Evolutionary conservation across 1,284 basidiomycete genomes (phyloP), one percentile per base, ranked within the genome.

Genomic region (Termitomyces sp.): DNA sequence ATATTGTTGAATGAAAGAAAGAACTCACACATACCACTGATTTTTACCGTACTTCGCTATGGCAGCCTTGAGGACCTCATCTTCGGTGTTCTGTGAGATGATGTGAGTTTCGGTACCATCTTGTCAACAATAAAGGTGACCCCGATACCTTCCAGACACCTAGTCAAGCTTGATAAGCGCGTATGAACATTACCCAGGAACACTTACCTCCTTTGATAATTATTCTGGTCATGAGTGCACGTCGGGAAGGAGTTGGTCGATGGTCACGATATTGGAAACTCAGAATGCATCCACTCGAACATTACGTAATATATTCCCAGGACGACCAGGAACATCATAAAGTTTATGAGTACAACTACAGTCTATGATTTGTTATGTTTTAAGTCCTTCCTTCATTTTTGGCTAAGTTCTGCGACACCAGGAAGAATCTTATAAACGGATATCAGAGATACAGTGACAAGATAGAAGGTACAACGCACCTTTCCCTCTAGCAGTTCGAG

Each of bases 1-100:
- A 34, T 8, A 17, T 12, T 7, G 26, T 49, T 10, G n/a, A 12
- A 4, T 19, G 13, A 56, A 26, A 12, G 21, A 48, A 33, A 46
- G 19, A 33, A 24, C n/a, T 17, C 28, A 33, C 13, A 70, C 78
- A 58, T 62, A 88, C 92, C 90, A 94, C 79, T 94, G 92, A 68
- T 98, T 97, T 78, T 96, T 95, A 66, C 94, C 94, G 65, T 96
- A 96, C 77, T 97, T 97, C 62, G 94, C 93, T 69, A 98, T 97
- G 65, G 94, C 94, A 57, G 94, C 95, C 72, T 98, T 97, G 64
- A 97, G 81, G 50, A 97, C 94, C 71, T 97, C 94, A 70, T 97
- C 94, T 75, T 97, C 94, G n/a, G 90, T 93, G 74, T 92, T 92
- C 86, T 92, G 57, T 34, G 41, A 33, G 43, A 36, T 55, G 48